Conservation (phyloP, 495 filamentous ascomycete species). For the Aspergillus sclerotioniger region DNA sequence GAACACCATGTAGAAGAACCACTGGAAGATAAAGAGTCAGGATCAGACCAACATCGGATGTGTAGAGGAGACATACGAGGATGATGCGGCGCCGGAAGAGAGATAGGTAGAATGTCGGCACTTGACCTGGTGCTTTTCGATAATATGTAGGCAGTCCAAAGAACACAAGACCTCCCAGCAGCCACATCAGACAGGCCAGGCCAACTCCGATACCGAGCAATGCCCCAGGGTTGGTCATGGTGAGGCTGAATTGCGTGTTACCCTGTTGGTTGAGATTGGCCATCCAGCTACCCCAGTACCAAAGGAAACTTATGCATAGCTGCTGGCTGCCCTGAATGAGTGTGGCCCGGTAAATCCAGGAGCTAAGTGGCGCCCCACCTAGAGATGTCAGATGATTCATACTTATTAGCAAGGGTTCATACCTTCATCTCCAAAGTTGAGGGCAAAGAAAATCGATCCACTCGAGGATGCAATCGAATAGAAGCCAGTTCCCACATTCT, state of each 20-base stretch:
- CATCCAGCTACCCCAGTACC: slow-evolving; percentile 51
- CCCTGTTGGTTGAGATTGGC: slow-evolving; percentile 24
- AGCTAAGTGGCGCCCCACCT: slow-evolving; percentile 40
- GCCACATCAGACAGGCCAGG: slow-evolving; percentile 3
- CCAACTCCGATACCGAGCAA: slow-evolving; percentile 2
- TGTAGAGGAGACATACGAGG: slow-evolving; percentile 12
- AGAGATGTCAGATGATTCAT: neutral
- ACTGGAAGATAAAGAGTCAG: neutral
- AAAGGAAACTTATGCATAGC: slow-evolving; percentile 47
- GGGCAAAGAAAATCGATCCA: slow-evolving; percentile 48
- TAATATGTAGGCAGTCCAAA: slow-evolving; percentile 47
- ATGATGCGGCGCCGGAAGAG: slow-evolving; percentile 44
- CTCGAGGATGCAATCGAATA: slow-evolving; percentile 47
- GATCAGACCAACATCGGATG: neutral
- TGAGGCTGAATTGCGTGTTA: slow-evolving; percentile 1
- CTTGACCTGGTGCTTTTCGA: slow-evolving; percentile 59
- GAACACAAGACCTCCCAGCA: slow-evolving; percentile 6
- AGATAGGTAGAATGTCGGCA: slow-evolving; percentile 53
- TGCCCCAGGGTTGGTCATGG: neutral
- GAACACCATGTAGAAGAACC: slow-evolving; percentile 8
- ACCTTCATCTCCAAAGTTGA: slow-evolving; percentile 49
- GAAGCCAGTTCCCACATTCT: slow-evolving; percentile 45
- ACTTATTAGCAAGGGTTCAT: neutral
- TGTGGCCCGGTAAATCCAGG: slow-evolving; percentile 50
- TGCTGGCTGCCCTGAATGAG: slow-evolving; percentile 49